Base-by-base conservation (phyloP, 352 stramenopile species). In the Pythium grandisporangium region DNA sequence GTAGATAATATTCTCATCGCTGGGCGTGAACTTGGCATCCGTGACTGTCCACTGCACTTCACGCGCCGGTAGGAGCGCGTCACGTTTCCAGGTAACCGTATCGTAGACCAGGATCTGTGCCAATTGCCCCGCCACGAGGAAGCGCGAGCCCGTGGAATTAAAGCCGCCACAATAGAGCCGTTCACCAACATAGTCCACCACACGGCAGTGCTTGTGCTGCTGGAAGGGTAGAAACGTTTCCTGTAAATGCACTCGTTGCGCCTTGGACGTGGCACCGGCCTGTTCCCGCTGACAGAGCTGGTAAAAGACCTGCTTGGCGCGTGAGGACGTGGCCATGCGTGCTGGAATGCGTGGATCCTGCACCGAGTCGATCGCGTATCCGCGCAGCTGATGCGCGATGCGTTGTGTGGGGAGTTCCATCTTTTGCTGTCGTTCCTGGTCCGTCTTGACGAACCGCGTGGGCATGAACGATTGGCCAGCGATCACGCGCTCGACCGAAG, bases 191-290 rank as follows among this genome's bases (percentile, higher is more conserved):
- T 73, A 64, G 51, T 88, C 79, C 4, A 92, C 70, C 0, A 84
- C 62, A 20, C 66, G 57, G 43, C 72, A 87, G 19, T 85, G 61
- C 45, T 85, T 87, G 57, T 92, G 71, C 44, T 86, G 48, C 49
- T 85, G 66, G 37, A 89, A 87, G 22, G 74, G 79, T 58, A 92
- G 66, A 39, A 89, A 83, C 19, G 73, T 84, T 34, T 92, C 79
- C 38, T 92, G 74, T 24, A 89, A 49, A 37, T 78, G 70, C 30
- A 89, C 64, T 10, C 69, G 51, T 55, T 89, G 69, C 16, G 63
- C 66, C 30, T 71, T 80, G 17, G 70, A 75, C 44, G 66, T 82
- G 32, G 43, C 42, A 0, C 78, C 78, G 27, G 75, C 65, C 30
- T 83, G 75, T 41, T 92, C 78, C 34, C 78, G 72, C 50, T 72